Evolutionary conservation across 2,329 filamentous ascomycete genomes (phyloP).

Genomic region (Pezizomycotina sp.): DNA sequence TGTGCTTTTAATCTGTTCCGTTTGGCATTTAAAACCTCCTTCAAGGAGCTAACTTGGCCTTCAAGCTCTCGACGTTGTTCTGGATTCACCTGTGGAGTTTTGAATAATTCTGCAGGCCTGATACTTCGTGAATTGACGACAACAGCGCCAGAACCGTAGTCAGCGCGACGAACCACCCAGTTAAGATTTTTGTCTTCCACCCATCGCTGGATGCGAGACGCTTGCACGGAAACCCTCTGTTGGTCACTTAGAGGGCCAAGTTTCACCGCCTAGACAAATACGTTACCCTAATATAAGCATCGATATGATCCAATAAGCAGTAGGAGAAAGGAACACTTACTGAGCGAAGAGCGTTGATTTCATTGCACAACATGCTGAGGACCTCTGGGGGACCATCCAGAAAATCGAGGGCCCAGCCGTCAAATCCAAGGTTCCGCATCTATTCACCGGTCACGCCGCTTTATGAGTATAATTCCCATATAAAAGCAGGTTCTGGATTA

Average conservation of each 20-base stretch:
- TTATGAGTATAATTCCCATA: no score
- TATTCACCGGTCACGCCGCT: no score
- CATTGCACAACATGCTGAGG: conserved; percentile 70
- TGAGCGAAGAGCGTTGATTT: conserved; percentile 50
- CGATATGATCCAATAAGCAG: background rate
- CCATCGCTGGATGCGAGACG: no score
- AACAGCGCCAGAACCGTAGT: conserved; percentile 61
- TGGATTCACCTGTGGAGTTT: conserved; percentile 54
- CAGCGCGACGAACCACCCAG: conserved; percentile 29
- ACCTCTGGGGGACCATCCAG: conserved; percentile 68
- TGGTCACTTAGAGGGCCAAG: no score
- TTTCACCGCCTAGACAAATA: background rate
- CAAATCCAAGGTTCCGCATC: conserved; percentile 40
- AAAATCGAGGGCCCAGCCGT: conserved; percentile 64
- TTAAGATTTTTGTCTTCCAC: no score
- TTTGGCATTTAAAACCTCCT: conserved; percentile 30
- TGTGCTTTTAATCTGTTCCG: conserved; percentile 26
- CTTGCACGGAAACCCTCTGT: no score
- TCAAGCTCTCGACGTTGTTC: conserved; percentile 41
- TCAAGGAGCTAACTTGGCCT: conserved; percentile 31
- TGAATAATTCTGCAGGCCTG: conserved; percentile 51
- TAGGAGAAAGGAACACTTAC: conserved; percentile 30
- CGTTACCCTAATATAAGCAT: background rate
- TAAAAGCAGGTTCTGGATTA: no score
- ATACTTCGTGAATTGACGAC: conserved; percentile 52